Percentiles rank a stretch among this genome's conserved stretches.
Conservation (phyloP, 2,329 filamentous ascomycete species). For the Ascochyta fabae region DNA sequence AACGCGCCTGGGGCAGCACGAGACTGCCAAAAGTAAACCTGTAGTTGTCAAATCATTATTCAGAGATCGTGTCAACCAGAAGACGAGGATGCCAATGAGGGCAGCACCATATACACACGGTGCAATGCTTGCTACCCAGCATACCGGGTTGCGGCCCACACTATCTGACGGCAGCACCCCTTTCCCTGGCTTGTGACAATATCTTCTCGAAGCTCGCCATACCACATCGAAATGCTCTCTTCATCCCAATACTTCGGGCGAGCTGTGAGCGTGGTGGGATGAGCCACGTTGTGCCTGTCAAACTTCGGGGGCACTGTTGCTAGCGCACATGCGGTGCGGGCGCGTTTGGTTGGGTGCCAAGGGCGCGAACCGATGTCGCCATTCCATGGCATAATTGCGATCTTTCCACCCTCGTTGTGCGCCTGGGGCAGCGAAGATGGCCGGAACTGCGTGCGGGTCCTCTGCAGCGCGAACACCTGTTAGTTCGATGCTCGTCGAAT, state of each 20-base stretch:
- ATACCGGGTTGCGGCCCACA: neutral
- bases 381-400: conserved; percentile 21
- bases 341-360: conserved; percentile 11
- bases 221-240: conserved; percentile 3
- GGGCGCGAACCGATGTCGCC: conserved; percentile 12
- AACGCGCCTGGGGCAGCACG: neutral
- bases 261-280: neutral
- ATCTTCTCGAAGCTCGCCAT: conserved; percentile 6
- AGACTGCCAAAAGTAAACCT: conserved; percentile 12
- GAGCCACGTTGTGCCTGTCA: neutral
- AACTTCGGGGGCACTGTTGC: neutral
- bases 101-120: neutral
- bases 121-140: neutral
- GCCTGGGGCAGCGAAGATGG: conserved; percentile 5
- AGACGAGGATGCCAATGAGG: neutral
- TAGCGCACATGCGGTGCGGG: conserved; percentile 10
- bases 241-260: neutral
- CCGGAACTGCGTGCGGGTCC: neutral
- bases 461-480: neutral
- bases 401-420: conserved; percentile 1
- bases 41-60: neutral
- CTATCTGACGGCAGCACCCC: neutral
- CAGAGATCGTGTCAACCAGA: neutral
- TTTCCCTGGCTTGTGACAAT: neutral
- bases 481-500: neutral